These are phyloP conservation scores for Arachis stenosperma DNA, from an alignment of 306 rosid genomes.

Conservation along the genomic window DNA sequence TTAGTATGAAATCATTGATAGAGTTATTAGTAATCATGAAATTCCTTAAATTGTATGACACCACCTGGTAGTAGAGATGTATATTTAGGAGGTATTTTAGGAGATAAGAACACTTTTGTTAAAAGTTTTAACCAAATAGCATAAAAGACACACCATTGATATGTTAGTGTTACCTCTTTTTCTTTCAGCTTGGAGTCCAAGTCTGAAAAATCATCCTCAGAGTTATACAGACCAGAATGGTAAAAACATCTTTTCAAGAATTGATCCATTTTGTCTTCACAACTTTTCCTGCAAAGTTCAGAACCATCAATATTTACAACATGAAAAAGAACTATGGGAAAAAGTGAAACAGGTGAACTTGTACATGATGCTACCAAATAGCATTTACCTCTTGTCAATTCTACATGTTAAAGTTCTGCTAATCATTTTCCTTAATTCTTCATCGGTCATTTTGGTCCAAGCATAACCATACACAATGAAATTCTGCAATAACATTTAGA, in stretches of 20 bases:
- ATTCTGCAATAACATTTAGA: conserved; percentile 72
- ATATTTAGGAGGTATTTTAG: conserved; percentile 1
- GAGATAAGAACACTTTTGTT: conserved; percentile 14
- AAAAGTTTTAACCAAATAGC: conserved; percentile 4
- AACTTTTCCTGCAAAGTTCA: conserved; percentile 66
- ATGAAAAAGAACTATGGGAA: background rate
- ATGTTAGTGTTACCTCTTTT: conserved; percentile 65
- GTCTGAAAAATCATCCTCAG: conserved; percentile 72
- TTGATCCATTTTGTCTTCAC: conserved; percentile 86
- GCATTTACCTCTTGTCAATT: conserved; percentile 77
- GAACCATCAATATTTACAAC: conserved; percentile 36
- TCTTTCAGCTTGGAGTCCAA: conserved; percentile 70
- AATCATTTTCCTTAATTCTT: conserved; percentile 78
- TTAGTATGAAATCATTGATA: conserved; percentile 10
- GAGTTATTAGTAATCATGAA: background rate
- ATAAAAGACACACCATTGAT: background rate
- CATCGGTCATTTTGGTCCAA: conserved; percentile 79
- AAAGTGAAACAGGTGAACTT: background rate
- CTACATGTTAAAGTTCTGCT: conserved; percentile 91
- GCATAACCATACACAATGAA: conserved; percentile 83
- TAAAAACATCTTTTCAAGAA: conserved; percentile 88
- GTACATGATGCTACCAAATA: conserved; percentile 16
- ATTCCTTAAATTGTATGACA: conserved; percentile 18
- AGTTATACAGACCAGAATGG: conserved; percentile 85
- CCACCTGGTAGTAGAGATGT: conserved; percentile 7